Evolutionary conservation across 164 flowering plant species (phyloP), one percentile per base, ranked within the genome.

Genomic region (Aristolochia californica): DNA sequence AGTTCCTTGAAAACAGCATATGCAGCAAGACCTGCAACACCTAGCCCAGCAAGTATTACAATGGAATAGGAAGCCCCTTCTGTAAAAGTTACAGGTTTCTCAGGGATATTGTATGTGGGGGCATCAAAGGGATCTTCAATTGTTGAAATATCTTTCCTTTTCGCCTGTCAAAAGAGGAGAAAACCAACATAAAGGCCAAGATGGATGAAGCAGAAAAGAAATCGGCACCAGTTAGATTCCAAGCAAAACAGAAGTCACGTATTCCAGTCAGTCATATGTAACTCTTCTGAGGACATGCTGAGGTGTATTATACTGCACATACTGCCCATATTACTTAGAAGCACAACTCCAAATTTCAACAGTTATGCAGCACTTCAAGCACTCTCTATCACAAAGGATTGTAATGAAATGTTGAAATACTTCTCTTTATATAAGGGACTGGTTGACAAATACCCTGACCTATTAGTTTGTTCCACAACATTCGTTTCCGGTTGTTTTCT

Each of bases 121-220:
- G 95, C 77, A 79, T 94, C 96, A 79, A 87, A 94, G n/a, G 96
- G 97, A 72, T 90, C 97, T 49, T 90, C 95, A 59, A 77, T 72
- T 2, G 78, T 82, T 44, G 95, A 75, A 59, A 94, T 60, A 2
- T 84, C 97, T 66, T 85, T 89, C 51, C 70, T 79, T 54, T 71
- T 56, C 82, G 82, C 80, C 65, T 51, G 60, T 52, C 27, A 13
- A 47, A 61, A 43, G 27, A 26, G 23, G 28, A 47, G 21, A 28
- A 43, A 5, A 21, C 20, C n/a, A n/a, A 23, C 5, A 51, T 38
- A 13, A 21, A n/a, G 9, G 25, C 23, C 14, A 18, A 14, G 5
- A 25, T 38, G 26, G 28, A 61, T 12, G 45, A 44, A 25, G 15
- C 16, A 43, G 38, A 21, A 56, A 28, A 20, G n/a, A 47, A 23